Conservation (phyloP, 176 grass and related monocot species). For the Lolium perenne region DNA sequence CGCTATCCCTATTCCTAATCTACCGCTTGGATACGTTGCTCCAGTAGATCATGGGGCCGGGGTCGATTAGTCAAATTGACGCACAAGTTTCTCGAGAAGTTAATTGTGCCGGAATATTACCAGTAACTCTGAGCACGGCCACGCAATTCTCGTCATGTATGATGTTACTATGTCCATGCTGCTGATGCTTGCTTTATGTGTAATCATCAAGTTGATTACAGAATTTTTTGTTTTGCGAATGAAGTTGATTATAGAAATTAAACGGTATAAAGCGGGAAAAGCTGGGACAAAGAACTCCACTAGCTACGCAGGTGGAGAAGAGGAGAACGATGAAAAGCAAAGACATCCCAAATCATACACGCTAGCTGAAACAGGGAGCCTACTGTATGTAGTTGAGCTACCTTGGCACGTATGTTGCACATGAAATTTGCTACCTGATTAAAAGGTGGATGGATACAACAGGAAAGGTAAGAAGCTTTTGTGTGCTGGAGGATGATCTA, state of each 20-base stretch:
- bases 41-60: not conserved
- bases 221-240: not conserved
- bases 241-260: conserved; percentile 5
- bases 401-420: not conserved
- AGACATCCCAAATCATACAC: not conserved
- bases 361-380: not conserved
- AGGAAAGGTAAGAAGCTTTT: not conserved
- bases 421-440: not conserved
- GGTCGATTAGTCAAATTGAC: not conserved
- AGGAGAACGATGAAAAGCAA: not conserved
- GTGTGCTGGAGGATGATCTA: not conserved
- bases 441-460: not conserved
- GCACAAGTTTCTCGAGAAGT: not conserved
- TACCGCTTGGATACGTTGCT: conserved; percentile 3
- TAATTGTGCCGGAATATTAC: not conserved
- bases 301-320: not conserved
- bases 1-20: conserved; percentile 15
- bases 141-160: not conserved
- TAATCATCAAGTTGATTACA: conserved; percentile 10
- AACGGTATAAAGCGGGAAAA: not conserved
- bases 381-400: not conserved
- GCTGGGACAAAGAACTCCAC: conserved; percentile 8
- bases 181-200: not conserved
- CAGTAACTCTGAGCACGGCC: not conserved
- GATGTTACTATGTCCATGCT: not conserved